Evolutionary conservation across 2,329 filamentous ascomycete genomes (phyloP).

Genomic region (Aspergillus udagawae): DNA sequence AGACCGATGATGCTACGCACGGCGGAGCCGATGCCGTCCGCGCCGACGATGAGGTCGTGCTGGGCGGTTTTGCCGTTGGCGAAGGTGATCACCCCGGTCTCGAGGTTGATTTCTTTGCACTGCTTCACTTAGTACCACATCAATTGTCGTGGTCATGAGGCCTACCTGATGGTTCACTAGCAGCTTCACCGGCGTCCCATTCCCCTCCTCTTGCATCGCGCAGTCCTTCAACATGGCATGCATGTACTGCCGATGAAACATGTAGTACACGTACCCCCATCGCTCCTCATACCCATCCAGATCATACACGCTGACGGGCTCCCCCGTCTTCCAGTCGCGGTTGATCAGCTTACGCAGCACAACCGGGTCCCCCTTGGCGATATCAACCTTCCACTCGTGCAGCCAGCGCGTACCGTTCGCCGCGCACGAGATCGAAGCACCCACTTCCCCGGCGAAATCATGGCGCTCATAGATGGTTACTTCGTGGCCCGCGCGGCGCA

Average conservation of each 20-base stretch:
- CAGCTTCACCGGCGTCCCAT: conserved; percentile 52
- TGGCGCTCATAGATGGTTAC: conserved; percentile 63
- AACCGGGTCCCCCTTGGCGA: conserved; percentile 62
- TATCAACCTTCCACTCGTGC: conserved; percentile 63
- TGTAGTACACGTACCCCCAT: conserved; percentile 65
- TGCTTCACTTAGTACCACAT: conserved; percentile 12
- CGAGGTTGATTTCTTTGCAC: conserved; percentile 52
- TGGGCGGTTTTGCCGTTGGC: conserved; percentile 47
- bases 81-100: conserved; percentile 50
- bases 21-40: conserved; percentile 65
- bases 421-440: conserved; percentile 64
- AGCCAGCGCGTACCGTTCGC: conserved; percentile 68
- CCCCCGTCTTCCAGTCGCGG: conserved; percentile 66
- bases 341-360: conserved; percentile 64
- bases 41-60: conserved; percentile 61
- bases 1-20: conserved; percentile 63
- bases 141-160: neutral
- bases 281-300: conserved; percentile 61
- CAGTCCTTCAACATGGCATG: conserved; percentile 62
- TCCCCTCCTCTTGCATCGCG: conserved; percentile 50
- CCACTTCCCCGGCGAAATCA: conserved; percentile 65
- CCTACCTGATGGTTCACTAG: conserved; percentile 53
- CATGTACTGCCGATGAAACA: conserved; percentile 68
- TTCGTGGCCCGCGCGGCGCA: conserved; percentile 51
- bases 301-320: conserved; percentile 61